These are phyloP conservation scores for Calonectria henricotiae DNA, from an alignment of 2,329 filamentous ascomycete species.

Conservation along the genomic window DNA sequence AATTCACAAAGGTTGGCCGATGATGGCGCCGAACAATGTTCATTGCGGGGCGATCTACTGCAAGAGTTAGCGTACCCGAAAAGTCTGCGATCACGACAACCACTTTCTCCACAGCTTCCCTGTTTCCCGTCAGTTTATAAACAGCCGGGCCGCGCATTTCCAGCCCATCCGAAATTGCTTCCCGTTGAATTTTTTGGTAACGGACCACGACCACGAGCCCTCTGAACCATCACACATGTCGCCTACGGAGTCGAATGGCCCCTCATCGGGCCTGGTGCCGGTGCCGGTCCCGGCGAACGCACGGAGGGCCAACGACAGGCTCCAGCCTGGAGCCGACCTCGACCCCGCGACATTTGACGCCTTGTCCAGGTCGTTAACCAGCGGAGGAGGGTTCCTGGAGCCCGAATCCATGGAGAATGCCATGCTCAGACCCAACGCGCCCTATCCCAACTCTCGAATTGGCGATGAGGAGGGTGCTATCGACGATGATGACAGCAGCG, in stretches of 20 bases:
- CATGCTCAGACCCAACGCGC: slow-evolving; percentile 56
- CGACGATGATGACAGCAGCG: slow-evolving; percentile 31
- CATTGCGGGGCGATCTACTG: slow-evolving; percentile 43
- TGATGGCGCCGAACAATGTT: slow-evolving; percentile 32
- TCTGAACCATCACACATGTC: slow-evolving; percentile 6
- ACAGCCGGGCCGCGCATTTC: not conserved
- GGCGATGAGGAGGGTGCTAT: slow-evolving; percentile 38
- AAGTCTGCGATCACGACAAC: slow-evolving; percentile 52
- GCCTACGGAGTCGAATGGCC: not conserved
- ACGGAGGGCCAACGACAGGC: slow-evolving; percentile 39
- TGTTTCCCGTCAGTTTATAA: slow-evolving; percentile 21
- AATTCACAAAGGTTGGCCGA: slow-evolving; percentile 34
- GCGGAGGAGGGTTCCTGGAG: slow-evolving; percentile 59
- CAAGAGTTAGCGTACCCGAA: slow-evolving; percentile 37
- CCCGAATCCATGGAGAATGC: slow-evolving; percentile 61
- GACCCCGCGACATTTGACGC: slow-evolving; percentile 49
- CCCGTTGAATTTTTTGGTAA: not conserved
- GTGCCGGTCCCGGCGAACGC: slow-evolving; percentile 45
- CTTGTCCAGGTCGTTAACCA: slow-evolving; percentile 61
- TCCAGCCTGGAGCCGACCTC: slow-evolving; percentile 34
- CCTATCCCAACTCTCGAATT: slow-evolving; percentile 45
- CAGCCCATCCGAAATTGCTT: not conserved
- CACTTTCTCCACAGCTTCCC: slow-evolving; percentile 40
- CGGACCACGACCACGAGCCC: not conserved
- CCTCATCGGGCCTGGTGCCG: slow-evolving; percentile 41